Base-by-base conservation (phyloP, 176 grass and related monocot species). In the Zoysia japonica region DNA sequence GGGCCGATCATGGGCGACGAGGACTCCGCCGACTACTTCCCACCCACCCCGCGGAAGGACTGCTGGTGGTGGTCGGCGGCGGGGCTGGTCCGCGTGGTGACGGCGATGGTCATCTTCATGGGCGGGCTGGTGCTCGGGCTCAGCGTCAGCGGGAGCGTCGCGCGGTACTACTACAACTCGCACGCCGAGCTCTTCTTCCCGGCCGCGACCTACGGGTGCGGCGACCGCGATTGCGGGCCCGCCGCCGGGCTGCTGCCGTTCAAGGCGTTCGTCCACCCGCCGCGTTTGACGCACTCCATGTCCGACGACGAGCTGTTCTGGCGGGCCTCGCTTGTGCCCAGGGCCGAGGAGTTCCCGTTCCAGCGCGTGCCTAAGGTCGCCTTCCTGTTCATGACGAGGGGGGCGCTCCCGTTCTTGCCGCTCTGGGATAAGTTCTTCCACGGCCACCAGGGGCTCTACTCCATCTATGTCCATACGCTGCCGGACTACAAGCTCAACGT, bases 131-230 rank as follows among this genome's bases (percentile, higher is more conserved):
- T 95, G 1, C 78, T 95, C 15, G 89, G 93, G 6, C 88, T 88
- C 65, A 87, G 84, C 44, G 80, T 85, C 4, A 89, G 84, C 74
- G 78, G 87, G 11, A 83, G 80, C 83, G 85, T 90, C 2, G 74
- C 83, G 2, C 84, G 89, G 16, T 87, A 85, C 88, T 95, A 95
- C 88, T 92, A 95, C 89, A 88, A 80, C 48, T 83, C 87, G 1
- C 93, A 95, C 72, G 68, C 93, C 8, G 89, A 95, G 75, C 89
- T 95, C 78, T 95, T 95, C 93, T 95, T 95, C 89, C 93, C 93
- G 49, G 3, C 84, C 6, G 76, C 84, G 43, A 92, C 90, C 65
- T 95, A 86, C 84, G 65, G 82, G 42, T 73, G 78, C 42, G 72
- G 86, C 10, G 89, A 88, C 28, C 55, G 14, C 38, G 89, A 91